Base-by-base conservation (phyloP, 805 yeast genomes). In the Candida nonsorbophila region DNA sequence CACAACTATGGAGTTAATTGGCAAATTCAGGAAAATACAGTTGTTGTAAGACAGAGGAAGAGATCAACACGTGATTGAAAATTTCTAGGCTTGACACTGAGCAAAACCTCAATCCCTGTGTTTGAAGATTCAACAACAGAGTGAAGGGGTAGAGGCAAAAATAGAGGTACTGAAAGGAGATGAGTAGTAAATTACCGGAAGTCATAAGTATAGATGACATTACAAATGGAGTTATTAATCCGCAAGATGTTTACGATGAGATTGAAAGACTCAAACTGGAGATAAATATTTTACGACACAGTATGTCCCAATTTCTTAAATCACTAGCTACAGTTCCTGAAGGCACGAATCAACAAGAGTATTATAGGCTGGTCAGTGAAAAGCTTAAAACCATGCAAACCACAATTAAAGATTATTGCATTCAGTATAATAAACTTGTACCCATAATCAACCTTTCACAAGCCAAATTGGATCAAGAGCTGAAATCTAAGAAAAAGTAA, bases 381-480 rank as follows among this genome's bases (percentile, higher is more conserved):
- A 42, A 51, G 18, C 58, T 69, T 25, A 53, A 59, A 20, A 42
- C 52, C 6, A 55, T 72, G 4, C 65, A 62, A 36, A 40, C 33
- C 9, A 53, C 58, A 30, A 66, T 72, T 24, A 58, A 58, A 17
- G 60, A 57, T 4, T 72, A 71, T 34, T 59, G 67, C 36, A 50
- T 41, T 5, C 56, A 66, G 29, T 73, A 70, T 44, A 67, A 60
- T 28, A 52, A 64, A 32, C 48, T 73, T 11, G 47, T 70, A 3
- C 78, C 79, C 4, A 58, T 73, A 23, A 67, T 73, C 24, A 58
- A 72, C 37, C 58, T 69, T 36, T 59, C 77, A 1, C 76, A 72
- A 43, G 59, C 67, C 18, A 69, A 67, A 35, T 50, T 65, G 27
- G 77, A 77, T 0, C 60, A 68, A 33, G 72, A 66, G 23, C 68